These are phyloP conservation scores for Phytomonas serpens DNA, from an alignment of 208 protist species.

Conservation along the genomic window DNA sequence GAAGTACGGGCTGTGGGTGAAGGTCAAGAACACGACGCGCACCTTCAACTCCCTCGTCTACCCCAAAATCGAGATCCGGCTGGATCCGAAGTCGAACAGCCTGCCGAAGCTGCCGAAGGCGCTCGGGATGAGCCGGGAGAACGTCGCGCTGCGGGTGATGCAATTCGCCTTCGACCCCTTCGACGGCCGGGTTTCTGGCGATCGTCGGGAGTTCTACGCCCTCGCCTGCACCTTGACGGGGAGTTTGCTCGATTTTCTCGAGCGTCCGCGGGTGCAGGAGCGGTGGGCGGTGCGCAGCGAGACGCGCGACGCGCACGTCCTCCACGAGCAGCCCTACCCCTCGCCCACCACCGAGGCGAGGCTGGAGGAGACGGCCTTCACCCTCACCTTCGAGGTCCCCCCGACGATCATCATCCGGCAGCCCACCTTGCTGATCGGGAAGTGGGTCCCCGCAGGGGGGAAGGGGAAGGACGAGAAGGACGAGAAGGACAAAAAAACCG, in stretches of 20 bases:
- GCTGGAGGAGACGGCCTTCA: slow-evolving; percentile 62
- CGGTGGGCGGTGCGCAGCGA: slow-evolving; percentile 77
- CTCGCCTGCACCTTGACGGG: slow-evolving; percentile 81
- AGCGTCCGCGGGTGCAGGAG: slow-evolving; percentile 53
- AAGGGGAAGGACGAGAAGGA: not conserved
- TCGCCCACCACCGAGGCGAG: slow-evolving; percentile 36
- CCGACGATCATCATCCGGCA: slow-evolving; percentile 71
- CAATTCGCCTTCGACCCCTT: slow-evolving; percentile 84
- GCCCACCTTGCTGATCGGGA: slow-evolving; percentile 74
- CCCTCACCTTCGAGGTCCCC: slow-evolving; percentile 83
- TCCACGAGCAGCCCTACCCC: slow-evolving; percentile 79
- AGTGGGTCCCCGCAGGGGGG: slow-evolving; percentile 31
- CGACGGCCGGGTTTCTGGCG: slow-evolving; percentile 17
- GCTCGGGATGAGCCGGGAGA: slow-evolving; percentile 85
- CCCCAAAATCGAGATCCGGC: slow-evolving; percentile 63
- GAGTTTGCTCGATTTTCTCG: slow-evolving; percentile 76
- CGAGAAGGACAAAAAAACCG: not conserved
- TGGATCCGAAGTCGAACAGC: slow-evolving; percentile 72
- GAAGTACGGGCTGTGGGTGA: slow-evolving; percentile 89
- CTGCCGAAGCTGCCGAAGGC: slow-evolving; percentile 75
- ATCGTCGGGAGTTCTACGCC: slow-evolving; percentile 63
- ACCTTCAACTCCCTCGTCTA: slow-evolving; percentile 77
- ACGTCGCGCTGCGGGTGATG: slow-evolving; percentile 79
- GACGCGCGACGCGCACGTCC: slow-evolving; percentile 46
- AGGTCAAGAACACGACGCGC: slow-evolving; percentile 78